Evolutionary conservation across 1,284 basidiomycete genomes (phyloP).

Genomic region (Chondrostereum purpureum): DNA sequence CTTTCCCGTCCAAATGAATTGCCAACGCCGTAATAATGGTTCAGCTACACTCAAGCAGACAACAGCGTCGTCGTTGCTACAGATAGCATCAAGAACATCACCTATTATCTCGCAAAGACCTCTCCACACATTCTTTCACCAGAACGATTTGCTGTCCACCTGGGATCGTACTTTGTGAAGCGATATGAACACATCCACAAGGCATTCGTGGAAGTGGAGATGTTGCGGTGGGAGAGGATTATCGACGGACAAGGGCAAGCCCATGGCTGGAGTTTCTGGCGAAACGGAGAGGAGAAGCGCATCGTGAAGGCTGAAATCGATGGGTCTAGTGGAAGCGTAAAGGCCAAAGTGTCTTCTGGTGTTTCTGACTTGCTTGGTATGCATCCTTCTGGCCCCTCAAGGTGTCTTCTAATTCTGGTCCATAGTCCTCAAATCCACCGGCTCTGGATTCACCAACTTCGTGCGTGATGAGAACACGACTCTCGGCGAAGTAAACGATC

Average conservation of each 20-base stretch:
- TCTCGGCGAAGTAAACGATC: slow-evolving; percentile 72
- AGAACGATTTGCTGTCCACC: slow-evolving; percentile 82
- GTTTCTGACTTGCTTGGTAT: slow-evolving; percentile 73
- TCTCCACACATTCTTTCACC: slow-evolving; percentile 81
- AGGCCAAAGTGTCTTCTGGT: slow-evolving; percentile 62
- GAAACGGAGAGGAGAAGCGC: slow-evolving; percentile 89
- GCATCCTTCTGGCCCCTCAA: neutral
- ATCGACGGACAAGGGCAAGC: slow-evolving; percentile 38
- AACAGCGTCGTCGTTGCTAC: slow-evolving; percentile 84
- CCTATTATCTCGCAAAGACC: slow-evolving; percentile 82
- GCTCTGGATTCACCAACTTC: slow-evolving; percentile 83
- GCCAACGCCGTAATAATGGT: neutral
- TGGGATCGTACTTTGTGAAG: slow-evolving; percentile 79
- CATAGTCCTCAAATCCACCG: slow-evolving; percentile 84
- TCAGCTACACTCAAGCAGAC: slow-evolving; percentile 76
- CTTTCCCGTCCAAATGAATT: neutral
- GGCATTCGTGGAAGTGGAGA: slow-evolving; percentile 71
- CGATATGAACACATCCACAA: slow-evolving; percentile 79
- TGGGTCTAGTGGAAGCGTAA: slow-evolving; percentile 50
- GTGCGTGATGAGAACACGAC: slow-evolving; percentile 87
- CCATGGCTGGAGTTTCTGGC: slow-evolving; percentile 80
- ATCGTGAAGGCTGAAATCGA: slow-evolving; percentile 66
- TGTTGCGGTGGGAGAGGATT: slow-evolving; percentile 86
- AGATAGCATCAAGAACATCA: slow-evolving; percentile 92
- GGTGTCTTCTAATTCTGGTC: neutral